Evolutionary conservation across 2,329 filamentous ascomycete species (phyloP).

Genomic region (Talaromyces sp.): DNA sequence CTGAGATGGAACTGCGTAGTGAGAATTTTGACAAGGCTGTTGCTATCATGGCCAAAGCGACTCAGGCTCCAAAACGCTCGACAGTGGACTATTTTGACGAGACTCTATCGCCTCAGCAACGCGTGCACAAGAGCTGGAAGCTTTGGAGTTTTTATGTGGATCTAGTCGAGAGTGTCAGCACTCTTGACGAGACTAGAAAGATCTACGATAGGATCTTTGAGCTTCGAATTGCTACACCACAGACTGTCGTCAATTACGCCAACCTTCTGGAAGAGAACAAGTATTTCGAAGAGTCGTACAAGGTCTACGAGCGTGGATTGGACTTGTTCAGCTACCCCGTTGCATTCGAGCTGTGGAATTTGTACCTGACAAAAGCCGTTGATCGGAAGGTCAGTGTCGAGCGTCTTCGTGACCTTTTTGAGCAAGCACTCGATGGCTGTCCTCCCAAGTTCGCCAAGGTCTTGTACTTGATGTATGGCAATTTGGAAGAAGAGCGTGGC

Average conservation of each 20-base stretch:
- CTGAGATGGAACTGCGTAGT: constrained; percentile 92
- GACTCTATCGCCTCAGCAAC: constrained; percentile 84
- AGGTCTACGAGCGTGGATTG: constrained; percentile 90
- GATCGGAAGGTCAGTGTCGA: constrained; percentile 96
- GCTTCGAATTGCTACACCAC: constrained; percentile 92
- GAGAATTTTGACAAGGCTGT: constrained; percentile 95
- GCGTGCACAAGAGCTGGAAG: constrained; percentile 99
- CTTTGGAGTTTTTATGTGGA: constrained; percentile 99
- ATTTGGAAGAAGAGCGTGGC: constrained; percentile 91
- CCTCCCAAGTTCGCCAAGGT: constrained; percentile 95
- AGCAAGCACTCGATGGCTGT: constrained; percentile 92
- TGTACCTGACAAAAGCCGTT: constrained; percentile 95
- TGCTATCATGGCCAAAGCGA: constrained; percentile 94
- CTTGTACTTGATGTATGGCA: constrained; percentile 97
- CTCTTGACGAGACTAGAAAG: constrained; percentile 85
- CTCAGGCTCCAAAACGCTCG: constrained; percentile 94
- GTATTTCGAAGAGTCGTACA: constrained; percentile 97
- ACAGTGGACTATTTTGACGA: constrained; percentile 99
- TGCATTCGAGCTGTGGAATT: constrained; percentile 96
- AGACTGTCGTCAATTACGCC: constrained; percentile 98
- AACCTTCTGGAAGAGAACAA: constrained; percentile 91
- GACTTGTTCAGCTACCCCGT: constrained; percentile 99
- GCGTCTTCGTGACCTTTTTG: constrained; percentile 87
- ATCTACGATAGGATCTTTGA: constrained; percentile 98
- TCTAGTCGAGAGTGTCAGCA: constrained; percentile 89